Conservation (phyloP, 2,329 filamentous ascomycete species). For the Aureobasidium sp. region DNA sequence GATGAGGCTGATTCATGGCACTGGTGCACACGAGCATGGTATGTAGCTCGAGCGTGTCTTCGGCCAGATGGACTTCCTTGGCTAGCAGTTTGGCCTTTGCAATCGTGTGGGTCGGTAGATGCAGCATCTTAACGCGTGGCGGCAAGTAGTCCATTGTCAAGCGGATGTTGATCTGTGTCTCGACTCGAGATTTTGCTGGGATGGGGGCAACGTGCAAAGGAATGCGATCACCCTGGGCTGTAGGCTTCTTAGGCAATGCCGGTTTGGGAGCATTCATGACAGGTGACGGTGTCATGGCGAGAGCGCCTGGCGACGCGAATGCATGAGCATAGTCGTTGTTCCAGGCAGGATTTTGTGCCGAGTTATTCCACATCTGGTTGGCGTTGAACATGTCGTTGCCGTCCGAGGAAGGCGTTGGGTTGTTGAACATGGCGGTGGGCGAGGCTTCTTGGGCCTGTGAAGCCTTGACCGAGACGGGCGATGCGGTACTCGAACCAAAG, state of each 20-base stretch:
- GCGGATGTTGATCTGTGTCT: slow-evolving; percentile 89
- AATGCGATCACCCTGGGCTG: slow-evolving; percentile 20
- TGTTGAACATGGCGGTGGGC: slow-evolving; percentile 26
- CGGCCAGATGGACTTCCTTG: slow-evolving; percentile 58
- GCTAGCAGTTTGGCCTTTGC: slow-evolving; percentile 87
- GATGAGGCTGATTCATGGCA: slow-evolving; percentile 68
- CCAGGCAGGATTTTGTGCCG: slow-evolving; percentile 25
- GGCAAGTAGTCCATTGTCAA: slow-evolving; percentile 71
- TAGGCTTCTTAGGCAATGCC: slow-evolving; percentile 12
- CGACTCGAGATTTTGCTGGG: slow-evolving; percentile 71
- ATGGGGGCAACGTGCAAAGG: slow-evolving; percentile 29
- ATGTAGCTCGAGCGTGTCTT: slow-evolving; percentile 70
- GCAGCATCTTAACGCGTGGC: slow-evolving; percentile 65
- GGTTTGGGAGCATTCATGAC: slow-evolving; percentile 22
- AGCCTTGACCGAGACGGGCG: slow-evolving; percentile 15
- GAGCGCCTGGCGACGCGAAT: slow-evolving; percentile 24
- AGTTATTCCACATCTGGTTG: slow-evolving; percentile 20
- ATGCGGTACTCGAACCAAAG: slow-evolving; percentile 15
- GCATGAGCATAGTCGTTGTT: slow-evolving; percentile 22
- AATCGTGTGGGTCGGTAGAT: slow-evolving; percentile 82
- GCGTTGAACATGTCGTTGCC: slow-evolving; percentile 25
- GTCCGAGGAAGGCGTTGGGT: slow-evolving; percentile 26
- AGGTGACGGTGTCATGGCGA: slow-evolving; percentile 28
- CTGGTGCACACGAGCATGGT: slow-evolving; percentile 85
- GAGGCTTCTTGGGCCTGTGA: slow-evolving; percentile 17